phyloP scores from a whole-genome alignment of 805 yeast species.

The Ascoidea rubescens region DNA sequence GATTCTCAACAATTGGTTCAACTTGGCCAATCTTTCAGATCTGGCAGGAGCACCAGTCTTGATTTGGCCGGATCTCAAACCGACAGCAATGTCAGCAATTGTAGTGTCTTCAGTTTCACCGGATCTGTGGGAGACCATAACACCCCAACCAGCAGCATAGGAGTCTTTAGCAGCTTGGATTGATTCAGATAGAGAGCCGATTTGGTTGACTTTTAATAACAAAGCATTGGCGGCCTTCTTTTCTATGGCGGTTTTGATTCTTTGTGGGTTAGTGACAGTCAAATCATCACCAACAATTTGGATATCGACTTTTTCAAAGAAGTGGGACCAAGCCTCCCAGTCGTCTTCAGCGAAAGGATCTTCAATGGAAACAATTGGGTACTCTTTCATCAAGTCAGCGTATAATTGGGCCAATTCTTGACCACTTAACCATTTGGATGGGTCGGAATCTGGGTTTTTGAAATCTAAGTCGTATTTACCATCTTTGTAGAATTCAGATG shows the following conservation, averaged over 20 bases:
- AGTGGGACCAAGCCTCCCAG: conserved; percentile 96
- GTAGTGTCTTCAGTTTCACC: conserved; percentile 99
- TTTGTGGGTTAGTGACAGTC: conserved; percentile 94
- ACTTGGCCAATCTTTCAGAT: conserved; percentile 98
- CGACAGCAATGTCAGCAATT: conserved; percentile 96
- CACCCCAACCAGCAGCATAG: conserved; percentile 97
- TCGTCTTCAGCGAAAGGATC: conserved; percentile 99
- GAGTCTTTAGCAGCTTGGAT: conserved; percentile 95
- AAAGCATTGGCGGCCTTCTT: conserved; percentile 91
- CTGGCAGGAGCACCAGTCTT: conserved; percentile 99
- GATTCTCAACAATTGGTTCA: conserved; percentile 95
- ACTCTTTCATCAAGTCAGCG: conserved; percentile 64
- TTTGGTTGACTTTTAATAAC: conserved; percentile 96
- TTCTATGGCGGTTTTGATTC: conserved; percentile 93
- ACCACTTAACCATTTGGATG: conserved; percentile 84
- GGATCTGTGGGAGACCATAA: conserved; percentile 99
- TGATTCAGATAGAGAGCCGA: conserved; percentile 92
- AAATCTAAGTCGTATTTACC: conserved; percentile 96
- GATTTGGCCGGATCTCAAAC: conserved; percentile 97
- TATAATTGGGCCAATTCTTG: conserved; percentile 76
- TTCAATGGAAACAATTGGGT: conserved; percentile 97
- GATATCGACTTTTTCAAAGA: conserved; percentile 59
- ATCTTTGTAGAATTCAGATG: conserved; percentile 95
- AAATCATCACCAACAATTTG: conserved; percentile 97
- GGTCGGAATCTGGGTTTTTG: conserved; percentile 92